These are phyloP conservation scores for Cenchrus purpureus DNA, from an alignment of 176 grass and related monocot genomes.

Conservation along the genomic window DNA sequence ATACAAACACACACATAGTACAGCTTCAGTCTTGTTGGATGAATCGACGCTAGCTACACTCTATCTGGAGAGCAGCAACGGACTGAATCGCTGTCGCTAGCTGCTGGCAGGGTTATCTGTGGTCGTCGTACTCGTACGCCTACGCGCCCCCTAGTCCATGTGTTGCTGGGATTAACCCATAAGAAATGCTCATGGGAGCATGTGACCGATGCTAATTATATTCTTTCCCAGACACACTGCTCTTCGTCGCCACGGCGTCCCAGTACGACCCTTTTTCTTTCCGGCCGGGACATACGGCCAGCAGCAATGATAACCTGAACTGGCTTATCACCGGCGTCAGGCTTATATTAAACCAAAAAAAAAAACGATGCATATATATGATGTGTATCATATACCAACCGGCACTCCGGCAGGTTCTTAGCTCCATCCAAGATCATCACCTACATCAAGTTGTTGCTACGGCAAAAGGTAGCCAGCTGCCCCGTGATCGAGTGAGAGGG, in stretches of 20 bases:
- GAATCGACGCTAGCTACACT: not conserved
- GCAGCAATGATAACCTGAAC: conserved; percentile 13
- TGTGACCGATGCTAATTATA: not conserved
- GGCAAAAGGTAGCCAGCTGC: conserved; percentile 22
- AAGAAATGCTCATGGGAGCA: not conserved
- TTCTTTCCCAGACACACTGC: not conserved
- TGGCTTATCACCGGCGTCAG: not conserved
- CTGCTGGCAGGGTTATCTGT: not conserved
- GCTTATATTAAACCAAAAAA: not conserved
- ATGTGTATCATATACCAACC: not conserved
- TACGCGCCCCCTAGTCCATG: too few relatives aligned
- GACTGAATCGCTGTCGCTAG: not conserved
- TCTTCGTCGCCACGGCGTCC: too few relatives aligned
- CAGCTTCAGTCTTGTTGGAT: too few relatives aligned
- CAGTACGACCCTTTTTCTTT: not conserved
- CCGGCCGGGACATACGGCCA: not conserved
- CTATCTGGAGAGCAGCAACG: not conserved
- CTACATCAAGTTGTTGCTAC: conserved; percentile 11
- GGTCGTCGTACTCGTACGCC: too few relatives aligned
- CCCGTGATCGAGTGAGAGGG: conserved; percentile 16
- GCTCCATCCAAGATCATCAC: conserved; percentile 28
- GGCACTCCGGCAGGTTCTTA: not conserved
- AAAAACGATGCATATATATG: not conserved
- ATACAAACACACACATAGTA: too few relatives aligned
- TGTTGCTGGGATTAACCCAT: not conserved